Evolutionary conservation across 352 stramenopile genomes (phyloP).

Genomic region (Phytopythium helicoides): DNA sequence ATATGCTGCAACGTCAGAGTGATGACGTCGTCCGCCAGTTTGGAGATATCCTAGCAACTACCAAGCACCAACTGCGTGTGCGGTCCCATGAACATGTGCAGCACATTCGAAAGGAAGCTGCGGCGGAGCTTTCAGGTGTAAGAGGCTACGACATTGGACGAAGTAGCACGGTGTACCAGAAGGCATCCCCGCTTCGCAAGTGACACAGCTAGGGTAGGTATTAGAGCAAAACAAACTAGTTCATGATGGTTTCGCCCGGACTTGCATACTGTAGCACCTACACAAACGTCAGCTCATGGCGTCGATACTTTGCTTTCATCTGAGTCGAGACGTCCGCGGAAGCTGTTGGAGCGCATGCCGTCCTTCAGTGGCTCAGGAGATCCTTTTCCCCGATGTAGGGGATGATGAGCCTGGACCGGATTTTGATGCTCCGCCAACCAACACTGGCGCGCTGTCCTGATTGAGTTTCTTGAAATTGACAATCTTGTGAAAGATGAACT

Average conservation of each 20-base stretch:
- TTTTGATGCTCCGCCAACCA: constrained; percentile 10
- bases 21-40: constrained; percentile 52
- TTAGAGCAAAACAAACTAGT: neutral
- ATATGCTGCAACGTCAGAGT: constrained; percentile 41
- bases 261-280: constrained; percentile 5
- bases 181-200: constrained; percentile 9
- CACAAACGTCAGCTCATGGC: constrained; percentile 18
- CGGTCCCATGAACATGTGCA: constrained; percentile 59
- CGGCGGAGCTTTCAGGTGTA: constrained; percentile 35
- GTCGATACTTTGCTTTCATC: constrained; percentile 52
- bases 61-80: constrained; percentile 49
- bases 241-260: constrained; percentile 11
- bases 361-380: constrained; percentile 7
- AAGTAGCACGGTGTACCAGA: constrained; percentile 68
- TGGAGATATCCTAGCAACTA: constrained; percentile 59
- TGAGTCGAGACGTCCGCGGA: constrained; percentile 33
- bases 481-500: constrained; percentile 91
- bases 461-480: constrained; percentile 94
- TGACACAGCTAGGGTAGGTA: constrained; percentile 9
- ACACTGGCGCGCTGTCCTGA: constrained; percentile 46
- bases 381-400: constrained; percentile 20
- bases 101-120: constrained; percentile 60
- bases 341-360: constrained; percentile 13
- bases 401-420: constrained; percentile 9
- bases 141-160: constrained; percentile 55